These are phyloP conservation scores for Benincasa hispida DNA, from an alignment of 306 rosid species.

Conservation along the genomic window DNA sequence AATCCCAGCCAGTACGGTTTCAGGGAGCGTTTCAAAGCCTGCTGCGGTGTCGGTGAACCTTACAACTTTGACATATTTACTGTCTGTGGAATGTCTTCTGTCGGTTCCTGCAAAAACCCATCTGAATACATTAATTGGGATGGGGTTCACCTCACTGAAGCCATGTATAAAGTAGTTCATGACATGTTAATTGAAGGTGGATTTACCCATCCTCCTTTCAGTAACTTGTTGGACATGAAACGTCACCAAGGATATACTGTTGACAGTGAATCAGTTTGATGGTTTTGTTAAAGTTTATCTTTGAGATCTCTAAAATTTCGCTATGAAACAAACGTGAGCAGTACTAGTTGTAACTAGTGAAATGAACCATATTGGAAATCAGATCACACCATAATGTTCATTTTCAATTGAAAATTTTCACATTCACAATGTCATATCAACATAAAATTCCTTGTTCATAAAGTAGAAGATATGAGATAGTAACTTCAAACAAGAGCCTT, in stretches of 20 bases:
- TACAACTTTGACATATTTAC: slow-evolving; percentile 38
- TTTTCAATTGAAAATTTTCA: neutral
- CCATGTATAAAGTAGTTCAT: slow-evolving; percentile 70
- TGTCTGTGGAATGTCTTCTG: slow-evolving; percentile 53
- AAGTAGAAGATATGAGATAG: neutral
- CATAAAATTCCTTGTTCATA: neutral
- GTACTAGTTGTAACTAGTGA: neutral
- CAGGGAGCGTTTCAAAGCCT: slow-evolving; percentile 46
- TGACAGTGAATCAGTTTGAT: neutral
- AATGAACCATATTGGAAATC: neutral
- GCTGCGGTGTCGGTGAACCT: slow-evolving; percentile 70
- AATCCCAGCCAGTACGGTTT: slow-evolving; percentile 42
- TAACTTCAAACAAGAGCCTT: neutral
- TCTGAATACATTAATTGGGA: slow-evolving; percentile 80
- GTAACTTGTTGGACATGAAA: slow-evolving; percentile 43
- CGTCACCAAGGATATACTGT: slow-evolving; percentile 24
- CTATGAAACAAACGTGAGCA: neutral
- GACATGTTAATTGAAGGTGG: slow-evolving; percentile 60
- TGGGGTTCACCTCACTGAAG: slow-evolving; percentile 93
- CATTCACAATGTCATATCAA: neutral
- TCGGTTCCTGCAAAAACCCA: slow-evolving; percentile 38
- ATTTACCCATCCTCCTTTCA: slow-evolving; percentile 51
- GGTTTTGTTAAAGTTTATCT: neutral
- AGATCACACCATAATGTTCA: neutral
- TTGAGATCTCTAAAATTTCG: neutral